Evolutionary conservation across 2,329 filamentous ascomycete genomes (phyloP).

Genomic region (Decorospora gaudefroyi): DNA sequence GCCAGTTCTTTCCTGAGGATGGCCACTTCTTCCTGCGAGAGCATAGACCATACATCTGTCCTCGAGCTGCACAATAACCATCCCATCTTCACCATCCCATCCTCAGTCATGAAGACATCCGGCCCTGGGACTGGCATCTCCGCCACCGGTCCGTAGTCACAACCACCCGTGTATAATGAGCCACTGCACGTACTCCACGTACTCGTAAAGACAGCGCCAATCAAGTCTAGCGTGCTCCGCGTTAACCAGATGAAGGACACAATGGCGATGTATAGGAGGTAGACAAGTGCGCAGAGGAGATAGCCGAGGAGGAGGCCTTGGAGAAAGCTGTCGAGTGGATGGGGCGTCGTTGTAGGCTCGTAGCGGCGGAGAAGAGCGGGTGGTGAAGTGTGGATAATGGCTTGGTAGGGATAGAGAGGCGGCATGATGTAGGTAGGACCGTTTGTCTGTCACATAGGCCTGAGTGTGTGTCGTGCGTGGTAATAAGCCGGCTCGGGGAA

Average conservation of each 20-base stretch:
- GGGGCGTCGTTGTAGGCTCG: constrained; percentile 2
- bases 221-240: neutral
- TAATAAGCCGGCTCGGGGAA: no score
- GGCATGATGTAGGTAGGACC: constrained; percentile 3
- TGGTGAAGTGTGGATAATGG: neutral
- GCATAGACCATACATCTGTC: neutral
- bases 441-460: neutral
- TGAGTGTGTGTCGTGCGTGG: no score
- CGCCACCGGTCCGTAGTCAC: constrained; percentile 1
- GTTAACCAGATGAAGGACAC: constrained; percentile 1
- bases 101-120: neutral
- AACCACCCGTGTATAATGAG: no score
- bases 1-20: no score
- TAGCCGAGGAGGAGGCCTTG: constrained; percentile 13
- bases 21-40: neutral
- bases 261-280: constrained; percentile 15
- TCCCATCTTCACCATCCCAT: neutral
- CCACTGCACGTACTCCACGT: no score
- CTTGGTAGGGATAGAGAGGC: constrained; percentile 5
- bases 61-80: neutral
- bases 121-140: no score
- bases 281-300: constrained; percentile 13
- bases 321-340: constrained; percentile 7
- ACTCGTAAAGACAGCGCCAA: no score
- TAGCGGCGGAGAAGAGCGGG: neutral